Base-by-base conservation (phyloP, 1,284 basidiomycete genomes). In the Pseudozyma hubeiensis region DNA sequence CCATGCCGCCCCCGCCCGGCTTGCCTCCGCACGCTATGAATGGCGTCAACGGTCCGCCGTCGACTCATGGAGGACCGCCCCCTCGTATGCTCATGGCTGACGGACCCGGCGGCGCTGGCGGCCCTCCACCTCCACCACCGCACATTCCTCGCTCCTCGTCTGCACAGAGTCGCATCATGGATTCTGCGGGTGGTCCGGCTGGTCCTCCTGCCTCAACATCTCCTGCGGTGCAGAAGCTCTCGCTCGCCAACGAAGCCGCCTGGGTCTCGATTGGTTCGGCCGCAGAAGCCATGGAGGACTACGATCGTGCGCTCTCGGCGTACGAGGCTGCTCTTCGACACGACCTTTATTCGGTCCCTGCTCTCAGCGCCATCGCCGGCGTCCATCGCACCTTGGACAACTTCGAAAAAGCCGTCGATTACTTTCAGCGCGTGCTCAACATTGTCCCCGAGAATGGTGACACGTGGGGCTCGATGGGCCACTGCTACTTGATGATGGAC, bases 401-500 rank as follows among this genome's bases (percentile, higher is more conserved):
- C 57, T 83, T 82, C 44, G 81, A 81, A 56, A 74, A 94, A 91
- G 94, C 95, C 54, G 90, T 97, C 84, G 95, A 97, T 62, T 96
- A 92, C 86, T 97, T 96, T 84, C 93, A 96, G 84, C 91, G 93
- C 54, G 93, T 94, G 41, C 88, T 97, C 65, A 88, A 89, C 80
- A 89, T 96, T 50, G 77, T 81, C 6, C 81, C 80, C 11, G 81
- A 83, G 65, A 84, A 82, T 46, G 82, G 82, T 19, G 81, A 83
- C 41, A 82, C 82, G 16, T 84, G 82, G 82, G 81, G 82, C 16
- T 81, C 82, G 8, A 83, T 84, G 82, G 95, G 84, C 90, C 95
- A 98, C 83, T 98, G 97, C 86, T 96, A 96, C 85, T 89, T 99
- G 60, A 99, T 98, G 95, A 95, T 97, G 85, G 96, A 99, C 83